Evolutionary conservation across 345 rosid genomes (phyloP), one percentile per base, ranked within the genome.

Genomic region (Salix brachista): DNA sequence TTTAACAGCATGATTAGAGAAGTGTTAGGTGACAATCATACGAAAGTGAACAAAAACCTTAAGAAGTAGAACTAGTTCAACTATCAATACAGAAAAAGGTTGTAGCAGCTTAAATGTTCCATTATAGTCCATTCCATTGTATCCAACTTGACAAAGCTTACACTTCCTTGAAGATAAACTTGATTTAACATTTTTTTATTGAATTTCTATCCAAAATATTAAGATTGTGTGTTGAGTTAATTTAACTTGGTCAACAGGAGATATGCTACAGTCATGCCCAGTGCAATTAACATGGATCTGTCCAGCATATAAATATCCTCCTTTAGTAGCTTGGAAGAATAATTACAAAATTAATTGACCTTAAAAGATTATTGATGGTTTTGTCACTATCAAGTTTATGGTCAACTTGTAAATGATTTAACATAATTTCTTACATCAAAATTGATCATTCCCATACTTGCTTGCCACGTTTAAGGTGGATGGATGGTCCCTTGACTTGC

Each of bases 391-490:
- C 86, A 56, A n/a, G 8, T 17, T 48, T 62, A 71, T 18, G 67
- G 81, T 83, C 87, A 85, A 80, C 85, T 75, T 65, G 48, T 17
- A 19, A 36, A 65, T 62, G 56, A 75, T 41, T 39, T 26, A 18
- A 26, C 36, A 28, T 65, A 12, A 56, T 69, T 72, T 19, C 52
- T 18, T 34, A 68, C 7, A 25, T 7, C 21, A 13, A 67, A 6
- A 60, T 25, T 14, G 61, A 67, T 68, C 26, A 16, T 44, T 36
- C 32, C 54, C 56, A 2, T 41, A 0, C 60, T 42, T 46, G 19
- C 26, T 39, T 71, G 77, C 74, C 75, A 69, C 36, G 62, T 66
- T 60, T 67, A 72, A 25, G 70, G 65, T 52, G 21, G 78, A 77
- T 66, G 72, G 64, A 30, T 18, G 10, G 39, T 14, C 8, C 9